These are phyloP conservation scores for Trypanosoma brucei DNA, from an alignment of 208 protist genomes.

Conservation along the genomic window DNA sequence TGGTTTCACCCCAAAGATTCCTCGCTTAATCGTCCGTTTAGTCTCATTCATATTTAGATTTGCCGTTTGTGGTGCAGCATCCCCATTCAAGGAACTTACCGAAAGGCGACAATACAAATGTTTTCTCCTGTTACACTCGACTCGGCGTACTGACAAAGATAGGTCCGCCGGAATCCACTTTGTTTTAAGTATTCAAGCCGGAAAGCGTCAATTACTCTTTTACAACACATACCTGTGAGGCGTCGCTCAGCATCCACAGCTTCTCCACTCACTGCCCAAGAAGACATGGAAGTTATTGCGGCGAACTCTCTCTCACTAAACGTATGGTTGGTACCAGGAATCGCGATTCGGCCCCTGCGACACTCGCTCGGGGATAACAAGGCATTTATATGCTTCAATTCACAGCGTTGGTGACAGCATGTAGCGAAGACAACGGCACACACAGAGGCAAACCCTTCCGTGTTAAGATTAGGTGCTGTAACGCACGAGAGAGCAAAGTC, in stretches of 20 bases:
- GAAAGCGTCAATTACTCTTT: slow-evolving; percentile 62
- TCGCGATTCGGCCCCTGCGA: not conserved
- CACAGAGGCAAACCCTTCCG: slow-evolving; percentile 10
- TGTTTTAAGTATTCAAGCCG: slow-evolving; percentile 50
- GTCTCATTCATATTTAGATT: not conserved
- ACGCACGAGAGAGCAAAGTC: slow-evolving; percentile 75
- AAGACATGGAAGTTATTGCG: slow-evolving; percentile 63
- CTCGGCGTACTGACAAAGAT: slow-evolving; percentile 45
- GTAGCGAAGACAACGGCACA: slow-evolving; percentile 55
- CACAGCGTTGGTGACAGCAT: slow-evolving; percentile 79
- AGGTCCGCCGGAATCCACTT: slow-evolving; percentile 37
- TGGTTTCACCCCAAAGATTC: not conserved
- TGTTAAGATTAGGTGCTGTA: slow-evolving; percentile 21
- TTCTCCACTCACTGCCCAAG: slow-evolving; percentile 65
- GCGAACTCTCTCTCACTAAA: slow-evolving; percentile 48
- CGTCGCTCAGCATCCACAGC: slow-evolving; percentile 36
- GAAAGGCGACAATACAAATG: slow-evolving; percentile 60
- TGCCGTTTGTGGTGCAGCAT: not conserved
- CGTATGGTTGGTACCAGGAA: slow-evolving; percentile 36
- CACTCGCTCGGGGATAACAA: not conserved
- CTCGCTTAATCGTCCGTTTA: not conserved
- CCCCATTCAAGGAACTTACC: not conserved
- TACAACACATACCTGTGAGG: slow-evolving; percentile 42
- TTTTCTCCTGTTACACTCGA: slow-evolving; percentile 62
- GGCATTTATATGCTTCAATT: slow-evolving; percentile 53